A percentile compares a stretch with the other conserved stretches of the same genome.
These are phyloP conservation scores for Fusarium bactridioides DNA, from an alignment of 2,329 filamentous ascomycete genomes.

Conservation along the genomic window DNA sequence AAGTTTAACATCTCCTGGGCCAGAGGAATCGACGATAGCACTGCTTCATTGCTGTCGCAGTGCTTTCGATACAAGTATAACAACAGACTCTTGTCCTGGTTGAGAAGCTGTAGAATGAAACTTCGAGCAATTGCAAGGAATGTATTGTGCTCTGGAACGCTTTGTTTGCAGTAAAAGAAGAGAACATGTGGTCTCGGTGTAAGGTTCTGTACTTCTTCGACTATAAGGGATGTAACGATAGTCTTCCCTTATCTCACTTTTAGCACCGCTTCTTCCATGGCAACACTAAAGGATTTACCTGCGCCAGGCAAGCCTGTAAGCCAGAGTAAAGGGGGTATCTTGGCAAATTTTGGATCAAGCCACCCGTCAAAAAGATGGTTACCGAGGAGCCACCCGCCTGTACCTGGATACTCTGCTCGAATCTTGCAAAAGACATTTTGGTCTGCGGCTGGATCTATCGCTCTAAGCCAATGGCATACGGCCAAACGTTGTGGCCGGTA, in stretches of 20 bases:
- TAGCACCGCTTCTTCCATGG: too few species aligned
- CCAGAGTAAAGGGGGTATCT: accelerated
- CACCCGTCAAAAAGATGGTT: accelerated
- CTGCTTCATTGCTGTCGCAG: neutral
- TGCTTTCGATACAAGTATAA: accelerated
- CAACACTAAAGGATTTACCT: neutral
- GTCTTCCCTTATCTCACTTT: neutral
- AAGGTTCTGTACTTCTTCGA: accelerated
- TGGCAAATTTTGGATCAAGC: accelerated
- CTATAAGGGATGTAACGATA: accelerated
- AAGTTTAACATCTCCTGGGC: accelerated
- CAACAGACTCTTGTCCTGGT: neutral
- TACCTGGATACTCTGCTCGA: neutral
- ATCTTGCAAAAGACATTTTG: neutral
- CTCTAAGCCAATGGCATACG: neutral
- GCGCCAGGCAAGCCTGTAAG: neutral
- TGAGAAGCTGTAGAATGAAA: accelerated
- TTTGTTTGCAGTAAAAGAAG: accelerated
- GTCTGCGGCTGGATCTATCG: neutral
- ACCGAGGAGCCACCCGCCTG: neutral
- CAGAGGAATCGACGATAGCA: accelerated
- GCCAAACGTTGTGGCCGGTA: accelerated
- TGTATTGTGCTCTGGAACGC: accelerated
- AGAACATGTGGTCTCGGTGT: accelerated
- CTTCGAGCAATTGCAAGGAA: accelerated